Evolutionary conservation across 202 grass and related monocot species (phyloP).

Genomic region (Musa balbisiana): DNA sequence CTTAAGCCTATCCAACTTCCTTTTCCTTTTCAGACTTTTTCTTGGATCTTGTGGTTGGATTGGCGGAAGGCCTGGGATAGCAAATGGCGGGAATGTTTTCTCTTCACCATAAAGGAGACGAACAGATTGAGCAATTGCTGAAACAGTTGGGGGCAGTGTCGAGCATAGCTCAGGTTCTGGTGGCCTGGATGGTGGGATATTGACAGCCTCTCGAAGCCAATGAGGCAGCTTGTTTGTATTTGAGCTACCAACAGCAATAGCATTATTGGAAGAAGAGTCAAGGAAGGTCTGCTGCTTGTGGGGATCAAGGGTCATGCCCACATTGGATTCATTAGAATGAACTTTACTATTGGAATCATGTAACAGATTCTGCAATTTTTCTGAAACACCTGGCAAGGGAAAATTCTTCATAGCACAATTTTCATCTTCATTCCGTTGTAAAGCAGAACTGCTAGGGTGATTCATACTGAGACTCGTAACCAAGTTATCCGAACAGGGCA

Average conservation of each 20-base stretch:
- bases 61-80: slow-evolving; percentile 45
- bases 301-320: slow-evolving; percentile 31
- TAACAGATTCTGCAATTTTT: slow-evolving; percentile 38
- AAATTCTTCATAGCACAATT: slow-evolving; percentile 35
- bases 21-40: slow-evolving; percentile 58
- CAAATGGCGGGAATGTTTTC: slow-evolving; percentile 72
- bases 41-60: slow-evolving; percentile 73
- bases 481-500: slow-evolving; percentile 54
- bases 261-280: slow-evolving; percentile 30
- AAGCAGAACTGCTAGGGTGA: slow-evolving; percentile 32
- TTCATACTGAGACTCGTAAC: slow-evolving; percentile 41
- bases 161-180: slow-evolving; percentile 31
- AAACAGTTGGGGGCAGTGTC: slow-evolving; percentile 49
- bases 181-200: slow-evolving; percentile 39
- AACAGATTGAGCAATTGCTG: slow-evolving; percentile 73
- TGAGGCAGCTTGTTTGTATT: slow-evolving; percentile 86
- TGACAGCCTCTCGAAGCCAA: slow-evolving; percentile 95
- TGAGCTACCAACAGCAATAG: slow-evolving; percentile 39
- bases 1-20: slow-evolving; percentile 28
- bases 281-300: slow-evolving; percentile 19
- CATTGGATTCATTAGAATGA: slow-evolving; percentile 39
- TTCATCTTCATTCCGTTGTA: slow-evolving; percentile 42
- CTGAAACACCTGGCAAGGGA: slow-evolving; percentile 39
- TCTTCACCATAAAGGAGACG: slow-evolving; percentile 77
- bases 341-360: slow-evolving; percentile 39